Evolutionary conservation across 2,329 filamentous ascomycete genomes (phyloP).

Genomic region (Thelonectria blattea): DNA sequence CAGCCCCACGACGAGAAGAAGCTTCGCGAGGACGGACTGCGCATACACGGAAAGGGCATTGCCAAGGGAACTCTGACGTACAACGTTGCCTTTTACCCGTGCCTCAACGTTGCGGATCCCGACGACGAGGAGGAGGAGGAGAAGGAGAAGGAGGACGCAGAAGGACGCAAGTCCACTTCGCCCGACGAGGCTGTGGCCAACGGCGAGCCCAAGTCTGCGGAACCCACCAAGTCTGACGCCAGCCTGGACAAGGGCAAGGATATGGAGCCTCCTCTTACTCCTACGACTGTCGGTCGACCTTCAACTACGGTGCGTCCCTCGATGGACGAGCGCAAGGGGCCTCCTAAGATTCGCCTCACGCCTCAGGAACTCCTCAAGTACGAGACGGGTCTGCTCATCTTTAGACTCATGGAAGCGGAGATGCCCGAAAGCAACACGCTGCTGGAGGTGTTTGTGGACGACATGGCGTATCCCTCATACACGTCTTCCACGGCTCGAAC

Average conservation of each 20-base stretch:
- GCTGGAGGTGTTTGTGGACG: constrained; percentile 90
- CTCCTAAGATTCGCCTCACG: constrained; percentile 79
- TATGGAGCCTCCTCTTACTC: constrained; percentile 37
- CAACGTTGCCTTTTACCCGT: constrained; percentile 88
- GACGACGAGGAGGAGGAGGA: constrained; percentile 77
- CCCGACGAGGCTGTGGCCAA: constrained; percentile 23
- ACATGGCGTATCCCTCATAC: constrained; percentile 92
- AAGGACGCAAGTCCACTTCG: neutral
- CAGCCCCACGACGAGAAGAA: constrained; percentile 78
- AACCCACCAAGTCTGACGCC: constrained; percentile 54
- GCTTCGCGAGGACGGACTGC: constrained; percentile 69
- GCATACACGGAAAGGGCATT: constrained; percentile 73
- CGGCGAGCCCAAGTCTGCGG: constrained; percentile 28
- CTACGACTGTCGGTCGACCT: constrained; percentile 53
- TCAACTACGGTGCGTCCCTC: constrained; percentile 44
- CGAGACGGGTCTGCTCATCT: constrained; percentile 91
- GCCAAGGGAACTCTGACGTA: constrained; percentile 83
- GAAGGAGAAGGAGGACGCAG: constrained; percentile 25
- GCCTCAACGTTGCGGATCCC: constrained; percentile 84
- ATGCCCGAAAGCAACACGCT: constrained; percentile 77
- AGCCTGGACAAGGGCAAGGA: constrained; percentile 42
- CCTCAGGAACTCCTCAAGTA: constrained; percentile 83
- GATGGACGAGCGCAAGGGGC: constrained; percentile 56
- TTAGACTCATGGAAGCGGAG: constrained; percentile 90
- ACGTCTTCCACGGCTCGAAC: constrained; percentile 76